phyloP scores from a whole-genome alignment of 2,329 filamentous ascomycete species.

The Monilinia fructigena region DNA sequence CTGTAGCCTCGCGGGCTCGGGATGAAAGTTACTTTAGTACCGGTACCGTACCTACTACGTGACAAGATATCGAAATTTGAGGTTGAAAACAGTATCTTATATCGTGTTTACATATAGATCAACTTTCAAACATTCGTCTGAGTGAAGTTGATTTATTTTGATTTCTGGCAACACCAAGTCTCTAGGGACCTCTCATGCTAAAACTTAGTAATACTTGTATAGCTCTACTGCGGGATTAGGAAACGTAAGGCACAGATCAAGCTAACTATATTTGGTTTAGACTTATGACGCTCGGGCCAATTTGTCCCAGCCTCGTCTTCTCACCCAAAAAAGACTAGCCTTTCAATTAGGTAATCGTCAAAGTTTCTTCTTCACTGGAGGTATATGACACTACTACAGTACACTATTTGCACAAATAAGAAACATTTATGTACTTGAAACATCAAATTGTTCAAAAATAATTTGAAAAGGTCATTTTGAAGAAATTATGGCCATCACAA shows the following conservation, averaged over 20 bases:
- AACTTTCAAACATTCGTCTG: not conserved
- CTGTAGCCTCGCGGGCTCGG: constrained; percentile 33
- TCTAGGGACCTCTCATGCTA: not conserved
- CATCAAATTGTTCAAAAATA: constrained; percentile 1
- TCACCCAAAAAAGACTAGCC: no score
- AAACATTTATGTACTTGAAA: constrained; percentile 22
- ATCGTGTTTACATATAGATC: not conserved
- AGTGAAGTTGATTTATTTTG: constrained; percentile 9
- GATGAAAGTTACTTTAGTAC: constrained; percentile 4
- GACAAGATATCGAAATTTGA: constrained; percentile 11
- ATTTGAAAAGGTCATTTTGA: not conserved
- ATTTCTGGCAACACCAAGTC: constrained; percentile 14
- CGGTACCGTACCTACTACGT: not conserved
- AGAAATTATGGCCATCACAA: constrained; percentile 24
- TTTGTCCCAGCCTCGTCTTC: constrained; percentile 18
- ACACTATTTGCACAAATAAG: constrained; percentile 1
- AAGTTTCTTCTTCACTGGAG: constrained; percentile 7
- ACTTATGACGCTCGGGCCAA: not conserved
- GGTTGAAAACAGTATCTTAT: not conserved
- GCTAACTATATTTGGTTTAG: constrained; percentile 8
- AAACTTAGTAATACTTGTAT: not conserved
- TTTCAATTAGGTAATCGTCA: not conserved
- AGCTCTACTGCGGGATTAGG: constrained; percentile 17
- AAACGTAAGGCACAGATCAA: constrained; percentile 21
- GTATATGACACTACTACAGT: no score